Conservation (phyloP, 805 yeast species). For the Spathaspora hagerdaliae region DNA sequence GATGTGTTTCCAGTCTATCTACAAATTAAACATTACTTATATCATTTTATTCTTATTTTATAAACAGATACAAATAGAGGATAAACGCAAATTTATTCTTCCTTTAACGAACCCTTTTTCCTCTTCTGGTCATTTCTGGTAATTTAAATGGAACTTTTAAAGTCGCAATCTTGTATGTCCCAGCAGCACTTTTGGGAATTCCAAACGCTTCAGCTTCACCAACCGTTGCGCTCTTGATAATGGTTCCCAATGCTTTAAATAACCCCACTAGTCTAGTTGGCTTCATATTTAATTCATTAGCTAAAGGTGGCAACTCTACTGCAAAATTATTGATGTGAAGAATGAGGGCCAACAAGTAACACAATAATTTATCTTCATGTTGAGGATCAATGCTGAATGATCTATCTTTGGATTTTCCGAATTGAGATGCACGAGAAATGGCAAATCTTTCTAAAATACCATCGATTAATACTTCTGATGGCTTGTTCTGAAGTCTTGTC, state of each 20-base stretch:
- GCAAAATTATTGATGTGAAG: conserved; percentile 73
- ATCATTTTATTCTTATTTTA: no score
- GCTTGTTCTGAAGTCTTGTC: conserved; percentile 54
- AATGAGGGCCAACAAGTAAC: conserved; percentile 68
- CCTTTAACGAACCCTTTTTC: conserved; percentile 17
- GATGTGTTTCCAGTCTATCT: no score
- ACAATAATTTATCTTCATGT: conserved; percentile 79
- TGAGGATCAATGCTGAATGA: conserved; percentile 83
- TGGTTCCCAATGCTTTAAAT: conserved; percentile 80
- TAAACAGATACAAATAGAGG: no score
- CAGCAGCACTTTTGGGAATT: conserved; percentile 54
- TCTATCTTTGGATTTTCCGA: conserved; percentile 72
- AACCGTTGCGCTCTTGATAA: conserved; percentile 63
- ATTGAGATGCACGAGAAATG: conserved; percentile 54
- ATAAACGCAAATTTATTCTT: no score
- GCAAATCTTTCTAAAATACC: conserved; percentile 73
- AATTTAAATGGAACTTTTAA: conserved; percentile 85
- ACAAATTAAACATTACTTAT: no score
- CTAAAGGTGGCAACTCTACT: conserved; percentile 75
- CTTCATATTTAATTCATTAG: conserved; percentile 78
- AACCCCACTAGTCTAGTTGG: conserved; percentile 67
- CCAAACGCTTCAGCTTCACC: conserved; percentile 75
- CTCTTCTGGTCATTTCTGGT: conserved; percentile 77
- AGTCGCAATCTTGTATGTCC: conserved; percentile 72
- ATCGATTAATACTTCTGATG: conserved; percentile 71